Percentiles rank a stretch among this genome's conserved stretches.
phyloP scores from a whole-genome alignment of 2,329 filamentous ascomycete species.

The Thielaviopsis euricoi region DNA sequence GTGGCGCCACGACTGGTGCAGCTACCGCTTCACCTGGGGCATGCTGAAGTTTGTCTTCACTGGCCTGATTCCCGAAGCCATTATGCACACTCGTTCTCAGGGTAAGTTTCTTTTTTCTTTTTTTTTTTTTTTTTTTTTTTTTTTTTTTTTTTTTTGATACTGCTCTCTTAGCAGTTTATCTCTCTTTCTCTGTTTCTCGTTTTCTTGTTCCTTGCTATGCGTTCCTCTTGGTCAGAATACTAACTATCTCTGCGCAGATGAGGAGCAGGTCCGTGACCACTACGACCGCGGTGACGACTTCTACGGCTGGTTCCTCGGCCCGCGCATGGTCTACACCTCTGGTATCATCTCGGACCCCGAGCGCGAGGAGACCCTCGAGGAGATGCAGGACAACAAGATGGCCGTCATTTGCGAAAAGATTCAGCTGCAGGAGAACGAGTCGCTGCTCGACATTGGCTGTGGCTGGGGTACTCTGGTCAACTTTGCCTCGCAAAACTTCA shows the following conservation, averaged over 20 bases:
- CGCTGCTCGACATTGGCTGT: conserved; percentile 84
- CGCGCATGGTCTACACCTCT: conserved; percentile 97
- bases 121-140: no score
- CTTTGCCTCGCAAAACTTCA: conserved; percentile 85
- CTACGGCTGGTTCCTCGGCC: conserved; percentile 96
- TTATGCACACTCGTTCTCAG: conserved; percentile 84
- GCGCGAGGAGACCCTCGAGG: conserved; percentile 77
- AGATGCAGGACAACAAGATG: conserved; percentile 96
- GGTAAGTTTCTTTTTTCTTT: conserved; percentile 26
- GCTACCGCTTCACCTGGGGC: conserved; percentile 73
- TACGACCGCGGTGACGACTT: conserved; percentile 98
- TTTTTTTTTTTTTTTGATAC: no score
- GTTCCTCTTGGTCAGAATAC: not conserved
- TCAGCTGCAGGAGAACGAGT: conserved; percentile 62
- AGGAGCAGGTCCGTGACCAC: conserved; percentile 94
- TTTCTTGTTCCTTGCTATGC: not conserved
- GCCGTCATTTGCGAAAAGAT: conserved; percentile 94
- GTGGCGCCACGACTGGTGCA: conserved; percentile 94
- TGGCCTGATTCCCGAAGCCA: conserved; percentile 73
- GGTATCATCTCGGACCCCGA: conserved; percentile 81
- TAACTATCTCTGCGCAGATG: conserved; percentile 27
- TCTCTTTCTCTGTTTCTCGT: no score
- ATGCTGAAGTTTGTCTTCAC: conserved; percentile 81
- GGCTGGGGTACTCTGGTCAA: conserved; percentile 95
- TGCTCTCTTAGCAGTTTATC: no score